Percentiles rank a stretch among this genome's conserved stretches.
phyloP scores from a whole-genome alignment of 2,329 filamentous ascomycete genomes.

The Aspergillus sp. region DNA sequence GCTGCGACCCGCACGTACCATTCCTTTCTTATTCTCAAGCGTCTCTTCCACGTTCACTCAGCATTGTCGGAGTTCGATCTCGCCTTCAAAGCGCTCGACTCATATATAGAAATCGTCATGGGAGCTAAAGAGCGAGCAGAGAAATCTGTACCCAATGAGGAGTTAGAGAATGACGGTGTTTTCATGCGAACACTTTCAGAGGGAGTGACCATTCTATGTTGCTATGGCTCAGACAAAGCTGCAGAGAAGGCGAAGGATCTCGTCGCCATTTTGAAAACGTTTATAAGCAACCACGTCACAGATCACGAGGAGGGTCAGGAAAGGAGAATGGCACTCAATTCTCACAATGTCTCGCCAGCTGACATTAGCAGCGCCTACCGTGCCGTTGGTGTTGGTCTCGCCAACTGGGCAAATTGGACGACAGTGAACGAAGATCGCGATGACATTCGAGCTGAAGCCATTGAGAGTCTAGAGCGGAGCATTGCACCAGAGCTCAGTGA shows the following conservation, averaged over 20 bases:
- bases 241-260: conserved; percentile 77
- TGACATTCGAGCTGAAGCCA: conserved; percentile 74
- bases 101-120: conserved; percentile 84
- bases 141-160: conserved; percentile 62
- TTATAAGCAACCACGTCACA: conserved; percentile 64
- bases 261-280: conserved; percentile 69
- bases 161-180: conserved; percentile 76
- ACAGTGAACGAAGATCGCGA: conserved; percentile 70
- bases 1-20: conserved; percentile 93
- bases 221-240: conserved; percentile 72
- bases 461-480: conserved; percentile 72
- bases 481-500: conserved; percentile 66
- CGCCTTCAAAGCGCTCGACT: conserved; percentile 85
- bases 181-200: conserved; percentile 77
- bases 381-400: conserved; percentile 80
- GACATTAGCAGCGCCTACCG: conserved; percentile 73
- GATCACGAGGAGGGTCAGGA: conserved; percentile 23
- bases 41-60: conserved; percentile 84
- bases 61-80: conserved; percentile 88
- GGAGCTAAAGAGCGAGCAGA: conserved; percentile 80
- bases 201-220: conserved; percentile 76
- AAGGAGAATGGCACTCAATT: conserved; percentile 18
- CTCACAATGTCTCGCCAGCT: conserved; percentile 53
- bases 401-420: conserved; percentile 82
- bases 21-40: conserved; percentile 81